phyloP scores from a whole-genome alignment of 129 eudicot species.

The Scalesia atractyloides region DNA sequence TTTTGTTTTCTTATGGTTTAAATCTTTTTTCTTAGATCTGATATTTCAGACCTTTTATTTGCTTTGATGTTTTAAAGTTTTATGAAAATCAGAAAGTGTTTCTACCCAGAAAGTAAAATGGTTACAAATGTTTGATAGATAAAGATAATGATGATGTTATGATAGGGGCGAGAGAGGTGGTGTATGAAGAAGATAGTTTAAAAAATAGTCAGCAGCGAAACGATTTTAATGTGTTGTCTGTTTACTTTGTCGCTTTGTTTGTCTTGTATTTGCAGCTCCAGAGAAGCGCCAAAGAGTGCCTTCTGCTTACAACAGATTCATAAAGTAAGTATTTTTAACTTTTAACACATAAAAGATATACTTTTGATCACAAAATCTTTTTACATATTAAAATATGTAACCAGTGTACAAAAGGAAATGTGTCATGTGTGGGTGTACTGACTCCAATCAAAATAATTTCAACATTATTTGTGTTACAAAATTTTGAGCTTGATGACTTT shows the following conservation, averaged over 20 bases:
- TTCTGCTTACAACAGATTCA: constrained; percentile 99
- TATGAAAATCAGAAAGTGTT: constrained; percentile 14
- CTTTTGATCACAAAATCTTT: background rate
- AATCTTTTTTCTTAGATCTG: background rate
- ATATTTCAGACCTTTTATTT: constrained; percentile 3
- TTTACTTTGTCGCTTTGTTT: constrained; percentile 48
- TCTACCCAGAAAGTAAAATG: constrained; percentile 48
- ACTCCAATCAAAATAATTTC: constrained; percentile 6
- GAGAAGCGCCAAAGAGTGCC: constrained; percentile 99
- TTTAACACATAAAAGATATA: constrained; percentile 4
- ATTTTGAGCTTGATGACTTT: background rate
- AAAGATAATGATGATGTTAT: constrained; percentile 81
- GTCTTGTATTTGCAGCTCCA: constrained; percentile 73
- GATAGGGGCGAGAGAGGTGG: constrained; percentile 41
- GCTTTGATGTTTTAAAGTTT: constrained; percentile 22
- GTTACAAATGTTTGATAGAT: constrained; percentile 35
- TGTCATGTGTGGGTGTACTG: no score
- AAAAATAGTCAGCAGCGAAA: constrained; percentile 54
- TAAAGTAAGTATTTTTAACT: constrained; percentile 64
- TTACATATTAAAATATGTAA: constrained; percentile 9
- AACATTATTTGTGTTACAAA: background rate
- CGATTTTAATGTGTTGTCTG: constrained; percentile 43
- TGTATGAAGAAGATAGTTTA: constrained; percentile 25
- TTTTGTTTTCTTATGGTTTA: background rate
- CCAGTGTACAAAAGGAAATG: background rate